These are phyloP conservation scores for Metarhizium album DNA, from an alignment of 2,329 filamentous ascomycete species.

Conservation along the genomic window DNA sequence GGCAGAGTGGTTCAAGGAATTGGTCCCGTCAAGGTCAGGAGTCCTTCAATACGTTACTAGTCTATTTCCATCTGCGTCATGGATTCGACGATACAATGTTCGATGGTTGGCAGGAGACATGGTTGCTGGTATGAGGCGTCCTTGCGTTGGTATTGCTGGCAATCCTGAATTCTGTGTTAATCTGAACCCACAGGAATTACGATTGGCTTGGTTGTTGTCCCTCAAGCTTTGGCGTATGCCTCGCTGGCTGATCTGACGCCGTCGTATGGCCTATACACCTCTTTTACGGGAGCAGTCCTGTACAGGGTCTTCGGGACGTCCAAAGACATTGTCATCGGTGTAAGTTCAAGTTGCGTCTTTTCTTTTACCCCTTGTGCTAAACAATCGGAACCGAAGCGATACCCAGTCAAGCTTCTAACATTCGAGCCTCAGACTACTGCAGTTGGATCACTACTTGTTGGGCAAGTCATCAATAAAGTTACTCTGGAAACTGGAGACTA, in stretches of 20 bases:
- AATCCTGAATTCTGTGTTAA: neutral
- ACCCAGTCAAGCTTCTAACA: neutral
- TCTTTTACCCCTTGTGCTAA: neutral
- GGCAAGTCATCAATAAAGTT: constrained; percentile 32
- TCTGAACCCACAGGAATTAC: constrained; percentile 19
- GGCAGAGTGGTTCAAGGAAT: constrained; percentile 47
- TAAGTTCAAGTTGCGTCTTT: constrained; percentile 16
- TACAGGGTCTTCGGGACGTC: constrained; percentile 82
- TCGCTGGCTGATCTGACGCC: constrained; percentile 55
- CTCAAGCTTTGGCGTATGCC: constrained; percentile 74
- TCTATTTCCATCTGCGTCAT: constrained; percentile 55
- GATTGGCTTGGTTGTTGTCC: constrained; percentile 60
- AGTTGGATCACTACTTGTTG: constrained; percentile 39
- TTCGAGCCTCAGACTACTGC: constrained; percentile 39
- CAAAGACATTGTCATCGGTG: constrained; percentile 74
- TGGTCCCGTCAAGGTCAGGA: constrained; percentile 38
- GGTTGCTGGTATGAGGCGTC: constrained; percentile 47
- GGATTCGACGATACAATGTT: constrained; percentile 61
- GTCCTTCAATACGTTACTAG: constrained; percentile 37
- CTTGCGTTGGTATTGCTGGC: neutral
- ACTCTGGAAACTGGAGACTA: constrained; percentile 22
- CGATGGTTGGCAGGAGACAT: constrained; percentile 65
- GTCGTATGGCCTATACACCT: constrained; percentile 69
- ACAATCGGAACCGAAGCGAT: too few species aligned
- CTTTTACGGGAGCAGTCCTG: constrained; percentile 67